Evolutionary conservation across 768 basidiomycete genomes (phyloP).

Genomic region (Suillus clintonianus): DNA sequence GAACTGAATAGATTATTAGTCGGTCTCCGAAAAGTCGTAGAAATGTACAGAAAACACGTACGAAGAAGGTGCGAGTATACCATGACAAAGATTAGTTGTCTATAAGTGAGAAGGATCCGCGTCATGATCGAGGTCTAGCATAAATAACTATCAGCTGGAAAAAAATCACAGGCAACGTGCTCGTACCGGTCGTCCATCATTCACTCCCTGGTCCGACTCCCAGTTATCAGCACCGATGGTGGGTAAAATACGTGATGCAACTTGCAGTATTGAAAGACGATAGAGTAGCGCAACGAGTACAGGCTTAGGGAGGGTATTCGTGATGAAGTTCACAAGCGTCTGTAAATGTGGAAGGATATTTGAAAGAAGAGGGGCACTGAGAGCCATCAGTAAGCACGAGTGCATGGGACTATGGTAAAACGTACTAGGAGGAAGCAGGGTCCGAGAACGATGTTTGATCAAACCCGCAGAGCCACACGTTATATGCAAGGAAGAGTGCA

Average conservation of each 20-base stretch:
- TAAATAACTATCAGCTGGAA: background rate
- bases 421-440: slow-evolving; percentile 77
- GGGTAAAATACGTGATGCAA: slow-evolving; percentile 81
- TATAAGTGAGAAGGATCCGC: slow-evolving; percentile 74
- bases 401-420: slow-evolving; percentile 11
- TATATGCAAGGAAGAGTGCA: slow-evolving; percentile 86
- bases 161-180: slow-evolving; percentile 2
- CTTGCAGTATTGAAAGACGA: slow-evolving; percentile 76
- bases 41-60: slow-evolving; percentile 43
- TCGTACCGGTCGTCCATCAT: slow-evolving; percentile 68
- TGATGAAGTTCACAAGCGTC: slow-evolving; percentile 77
- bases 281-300: slow-evolving; percentile 79
- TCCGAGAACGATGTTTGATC: slow-evolving; percentile 73
- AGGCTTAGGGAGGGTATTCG: slow-evolving; percentile 84
- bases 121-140: slow-evolving; percentile 75
- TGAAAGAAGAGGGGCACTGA: slow-evolving; percentile 70
- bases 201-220: slow-evolving; percentile 65
- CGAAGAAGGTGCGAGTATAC: slow-evolving; percentile 86
- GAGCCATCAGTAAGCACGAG: slow-evolving; percentile 10
- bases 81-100: slow-evolving; percentile 81
- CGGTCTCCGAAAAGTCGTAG: background rate
- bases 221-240: slow-evolving; percentile 82
- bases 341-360: slow-evolving; percentile 84
- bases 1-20: slow-evolving; percentile 47
- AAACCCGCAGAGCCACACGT: slow-evolving; percentile 87